Base-by-base conservation (phyloP, 2,329 filamentous ascomycete species). In the Colletotrichum caudatum region DNA sequence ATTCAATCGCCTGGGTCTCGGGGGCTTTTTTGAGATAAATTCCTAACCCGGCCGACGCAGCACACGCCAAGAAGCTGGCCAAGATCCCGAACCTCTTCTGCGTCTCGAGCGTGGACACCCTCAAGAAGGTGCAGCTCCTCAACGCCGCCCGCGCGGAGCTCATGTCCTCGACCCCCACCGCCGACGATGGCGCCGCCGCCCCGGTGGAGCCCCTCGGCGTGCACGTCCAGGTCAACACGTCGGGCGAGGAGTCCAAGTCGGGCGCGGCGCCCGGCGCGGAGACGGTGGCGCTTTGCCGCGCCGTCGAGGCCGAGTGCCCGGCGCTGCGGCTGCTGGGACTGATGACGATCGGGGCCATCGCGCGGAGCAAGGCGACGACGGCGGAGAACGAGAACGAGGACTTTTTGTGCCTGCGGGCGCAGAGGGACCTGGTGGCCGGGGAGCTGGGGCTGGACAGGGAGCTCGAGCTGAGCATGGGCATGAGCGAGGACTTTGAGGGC, bases 311-410 rank as follows among this genome's bases (percentile, higher is more conserved):
- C 5, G 85, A 89, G 48, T 97, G 94, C 80, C 91, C 93, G 1
- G 87, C 91, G 79, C 84, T 99, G 48, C 84, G 88, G 68, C 84
- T 99, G 2, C 86, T 92, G 39, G 96, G 96, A 0, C 82, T 99
- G 48, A 99, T 99, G 96, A 99, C 96, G 2, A 98, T 99, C 78
- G 96, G 96, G 1, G 94, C 95, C 23, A 97, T 98, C 80, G 95
- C 94, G 60, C 85, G 95, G 73, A 96, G 93, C 76, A 88, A 90
- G 77, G 93, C 89, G 20, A 91, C 90, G 3, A 92, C 90, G 1
- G 83, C 88, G 0, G 94, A 93, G 76, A 92, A 85, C n/a, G 92
- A 95, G 82, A 98, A 98, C 80, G 94, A 97, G 81, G 96, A 99
- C 82, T 98, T 98, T 79, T 80, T 90, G 5, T 80, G 83, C 5